Conservation (phyloP, 2,329 filamentous ascomycete species). For the Alternaria angustiovoidea region DNA sequence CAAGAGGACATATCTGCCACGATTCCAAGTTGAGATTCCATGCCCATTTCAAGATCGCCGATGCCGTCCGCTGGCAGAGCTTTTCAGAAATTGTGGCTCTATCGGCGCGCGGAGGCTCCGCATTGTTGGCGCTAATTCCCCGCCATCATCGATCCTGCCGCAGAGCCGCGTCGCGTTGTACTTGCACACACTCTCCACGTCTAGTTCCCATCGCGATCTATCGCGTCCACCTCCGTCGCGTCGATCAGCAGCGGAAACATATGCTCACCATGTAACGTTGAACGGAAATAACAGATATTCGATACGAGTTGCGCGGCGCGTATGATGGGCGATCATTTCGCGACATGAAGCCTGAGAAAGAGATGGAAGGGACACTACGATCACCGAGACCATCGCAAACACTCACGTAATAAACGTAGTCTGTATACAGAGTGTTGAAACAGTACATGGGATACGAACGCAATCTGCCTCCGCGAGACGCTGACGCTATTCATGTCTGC, state of each 20-base stretch:
- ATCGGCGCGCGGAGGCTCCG: conserved; percentile 7
- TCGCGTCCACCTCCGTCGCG: not conserved
- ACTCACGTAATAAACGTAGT: not conserved
- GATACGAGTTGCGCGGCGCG: not conserved
- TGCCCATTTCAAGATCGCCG: conserved; percentile 8
- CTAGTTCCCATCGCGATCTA: not conserved
- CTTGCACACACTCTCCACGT: not conserved
- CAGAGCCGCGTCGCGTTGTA: conserved; percentile 2
- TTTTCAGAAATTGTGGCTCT: conserved; percentile 22
- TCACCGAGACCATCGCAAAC: not conserved
- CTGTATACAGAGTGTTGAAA: not conserved
- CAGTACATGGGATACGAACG: not conserved
- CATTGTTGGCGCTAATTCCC: conserved; percentile 19
- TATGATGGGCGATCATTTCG: not conserved
- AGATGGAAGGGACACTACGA: not conserved
- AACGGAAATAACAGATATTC: not conserved
- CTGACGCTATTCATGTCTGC: not conserved
- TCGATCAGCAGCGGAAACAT: not conserved
- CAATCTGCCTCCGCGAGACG: not conserved
- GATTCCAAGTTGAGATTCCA: not conserved
- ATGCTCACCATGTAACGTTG: not conserved
- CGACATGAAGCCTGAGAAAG: not conserved
- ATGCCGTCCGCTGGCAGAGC: conserved; percentile 14
- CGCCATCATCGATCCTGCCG: conserved; percentile 12
- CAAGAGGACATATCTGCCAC: not conserved